A percentile compares a stretch with the other conserved stretches of the same genome.
phyloP scores from a whole-genome alignment of 441 rosid genomes.

The Capsella rubella region DNA sequence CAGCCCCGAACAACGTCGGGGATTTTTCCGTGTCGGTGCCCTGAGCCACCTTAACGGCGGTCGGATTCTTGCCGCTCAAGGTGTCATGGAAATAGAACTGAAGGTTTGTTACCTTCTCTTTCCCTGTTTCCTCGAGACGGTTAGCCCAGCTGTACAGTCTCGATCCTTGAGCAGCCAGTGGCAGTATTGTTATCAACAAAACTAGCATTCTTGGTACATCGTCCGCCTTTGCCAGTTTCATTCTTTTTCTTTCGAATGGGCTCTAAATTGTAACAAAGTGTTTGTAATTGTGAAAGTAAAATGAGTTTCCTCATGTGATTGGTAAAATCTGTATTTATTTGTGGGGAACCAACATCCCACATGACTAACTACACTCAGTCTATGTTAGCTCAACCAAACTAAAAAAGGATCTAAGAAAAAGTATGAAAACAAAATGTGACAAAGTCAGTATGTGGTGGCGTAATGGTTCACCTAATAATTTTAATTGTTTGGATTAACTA shows the following conservation, averaged over 20 bases:
- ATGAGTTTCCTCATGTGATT: not conserved
- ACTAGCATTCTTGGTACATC: slow-evolving; percentile 32
- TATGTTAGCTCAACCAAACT: slow-evolving; percentile 38
- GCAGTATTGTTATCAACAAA: slow-evolving; percentile 33
- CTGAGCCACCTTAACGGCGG: slow-evolving; percentile 60
- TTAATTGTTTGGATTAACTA: not conserved
- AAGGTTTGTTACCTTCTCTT: slow-evolving; percentile 57
- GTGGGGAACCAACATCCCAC: not conserved
- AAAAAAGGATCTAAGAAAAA: not conserved
- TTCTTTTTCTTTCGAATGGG: not conserved
- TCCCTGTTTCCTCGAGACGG: slow-evolving; percentile 37
- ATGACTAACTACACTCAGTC: slow-evolving; percentile 9
- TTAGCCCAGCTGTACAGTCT: slow-evolving; percentile 47
- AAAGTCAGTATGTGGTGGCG: slow-evolving; percentile 37
- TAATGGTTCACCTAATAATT: slow-evolving; percentile 42
- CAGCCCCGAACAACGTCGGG: slow-evolving; percentile 59
- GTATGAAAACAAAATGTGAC: not conserved
- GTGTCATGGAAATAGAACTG: slow-evolving; percentile 83
- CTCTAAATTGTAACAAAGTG: slow-evolving; percentile 1
- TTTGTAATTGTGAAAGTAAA: slow-evolving; percentile 4
- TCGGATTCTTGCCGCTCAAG: slow-evolving; percentile 64
- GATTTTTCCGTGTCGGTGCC: slow-evolving; percentile 52
- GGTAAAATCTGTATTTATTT: slow-evolving; percentile 11
- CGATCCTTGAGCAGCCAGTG: slow-evolving; percentile 46
- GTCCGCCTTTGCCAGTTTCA: slow-evolving; percentile 47